Base-by-base conservation (phyloP, 805 yeast species). In the Starmerella cellae region DNA sequence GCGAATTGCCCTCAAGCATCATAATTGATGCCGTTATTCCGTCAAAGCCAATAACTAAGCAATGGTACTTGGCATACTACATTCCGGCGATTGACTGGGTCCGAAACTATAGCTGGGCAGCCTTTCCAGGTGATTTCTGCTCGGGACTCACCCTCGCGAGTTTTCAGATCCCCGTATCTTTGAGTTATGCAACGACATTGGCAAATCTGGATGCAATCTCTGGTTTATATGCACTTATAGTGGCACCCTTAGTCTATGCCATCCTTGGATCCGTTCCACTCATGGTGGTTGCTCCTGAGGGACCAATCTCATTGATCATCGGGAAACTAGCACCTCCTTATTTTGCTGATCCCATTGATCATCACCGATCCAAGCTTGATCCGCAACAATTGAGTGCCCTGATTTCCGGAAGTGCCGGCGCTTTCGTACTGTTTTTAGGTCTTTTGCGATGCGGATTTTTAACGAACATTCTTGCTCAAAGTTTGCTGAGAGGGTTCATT, bases 251-350 rank as follows among this genome's bases (percentile, higher is more conserved):
- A n/a, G 62, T 82, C 6, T 85, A 85, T 57, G 69, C 83, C 5
- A 46, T 84, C 3, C 67, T 84, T 45, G 95, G 95, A 0, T 73
- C 91, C 0, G 93, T 84, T 1, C 95, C 95, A 0, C 79, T 78
- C 45, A 74, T 85, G 79, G 76, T 84, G 31, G 93, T 85, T 17
- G 95, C 95, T 0, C 95, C 95, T 1, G 93, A 85, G 59, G 87
- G 88, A 17, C 87, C 94, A 0, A 75, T 83, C 8, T 82, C 93
- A 0, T 65, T 87, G 52, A 75, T 85, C 13, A 76, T 81, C 21
- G 95, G 95, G 1, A 88, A 80, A 52, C 75, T 79, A 0, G 73
- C 82, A 9, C 80, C 78, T 45, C 73, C 69, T n/a, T 58, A 68
- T 36, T 52, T 68, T 20, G 67, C 63, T 19, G 75, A 64, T 50